Percentiles rank a stretch among this genome's conserved stretches.
These are phyloP conservation scores for Fistulifera solaris DNA, from an alignment of 108 stramenopile genomes.

Conservation along the genomic window DNA sequence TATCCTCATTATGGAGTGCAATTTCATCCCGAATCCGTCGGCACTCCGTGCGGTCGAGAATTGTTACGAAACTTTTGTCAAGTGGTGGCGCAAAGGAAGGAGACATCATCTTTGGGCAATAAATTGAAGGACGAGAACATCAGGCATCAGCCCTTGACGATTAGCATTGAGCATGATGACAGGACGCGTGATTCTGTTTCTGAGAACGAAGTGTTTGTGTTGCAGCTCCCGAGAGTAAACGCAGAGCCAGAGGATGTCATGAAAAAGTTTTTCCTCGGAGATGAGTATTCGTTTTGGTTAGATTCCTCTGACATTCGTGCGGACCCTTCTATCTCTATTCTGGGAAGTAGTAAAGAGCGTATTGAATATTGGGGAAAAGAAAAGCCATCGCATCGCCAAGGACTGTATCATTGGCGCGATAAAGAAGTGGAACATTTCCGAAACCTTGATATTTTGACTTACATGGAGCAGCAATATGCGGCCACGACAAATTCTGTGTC, in stretches of 20 bases:
- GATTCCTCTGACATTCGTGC: background rate
- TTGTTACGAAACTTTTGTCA: slow-evolving; percentile 58
- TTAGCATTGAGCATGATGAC: too few relatives aligned
- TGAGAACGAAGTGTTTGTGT: too few relatives aligned
- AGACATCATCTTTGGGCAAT: too few relatives aligned
- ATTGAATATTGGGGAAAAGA: slow-evolving; percentile 13
- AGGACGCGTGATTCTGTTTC: too few relatives aligned
- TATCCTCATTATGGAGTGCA: slow-evolving; percentile 91
- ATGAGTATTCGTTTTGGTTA: slow-evolving; percentile 5
- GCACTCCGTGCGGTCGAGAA: slow-evolving; percentile 51
- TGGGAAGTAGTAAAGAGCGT: slow-evolving; percentile 6
- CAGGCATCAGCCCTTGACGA: too few relatives aligned
- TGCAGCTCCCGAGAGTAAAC: too few relatives aligned
- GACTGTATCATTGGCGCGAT: slow-evolving; percentile 2
- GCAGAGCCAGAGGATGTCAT: slow-evolving; percentile 18
- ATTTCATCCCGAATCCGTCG: slow-evolving; percentile 93
- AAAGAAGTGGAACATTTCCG: background rate
- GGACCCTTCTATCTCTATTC: background rate
- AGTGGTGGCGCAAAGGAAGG: slow-evolving; percentile 8
- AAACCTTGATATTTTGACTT: slow-evolving; percentile 14
- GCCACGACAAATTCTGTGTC: too few relatives aligned
- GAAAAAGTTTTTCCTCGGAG: slow-evolving; percentile 8
- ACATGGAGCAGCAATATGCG: slow-evolving; percentile 2
- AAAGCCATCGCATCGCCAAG: slow-evolving; percentile 2
- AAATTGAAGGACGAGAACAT: too few relatives aligned